Conservation (phyloP, 352 stramenopile species). For the Phytopythium helicoides region DNA sequence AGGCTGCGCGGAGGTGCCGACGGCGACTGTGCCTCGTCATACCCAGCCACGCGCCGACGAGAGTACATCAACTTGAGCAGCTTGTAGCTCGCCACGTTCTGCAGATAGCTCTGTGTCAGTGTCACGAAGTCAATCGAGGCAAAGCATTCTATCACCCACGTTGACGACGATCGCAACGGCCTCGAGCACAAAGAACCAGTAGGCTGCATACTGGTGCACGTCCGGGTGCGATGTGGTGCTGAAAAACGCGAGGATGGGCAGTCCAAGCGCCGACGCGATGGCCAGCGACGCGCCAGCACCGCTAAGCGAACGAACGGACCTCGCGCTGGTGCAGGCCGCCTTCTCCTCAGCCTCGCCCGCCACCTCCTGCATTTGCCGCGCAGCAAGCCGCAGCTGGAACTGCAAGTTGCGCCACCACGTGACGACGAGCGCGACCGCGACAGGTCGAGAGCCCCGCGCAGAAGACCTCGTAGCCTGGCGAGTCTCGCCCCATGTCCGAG, state of each 20-base stretch:
- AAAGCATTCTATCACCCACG: slow-evolving; percentile 19
- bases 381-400: slow-evolving; percentile 32
- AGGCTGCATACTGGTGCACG: slow-evolving; percentile 58
- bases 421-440: slow-evolving; percentile 28
- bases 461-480: slow-evolving; percentile 40
- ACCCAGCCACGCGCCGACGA: not conserved
- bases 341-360: not conserved
- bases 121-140: too few species aligned
- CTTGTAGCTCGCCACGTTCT: slow-evolving; percentile 38
- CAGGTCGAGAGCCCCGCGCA: slow-evolving; percentile 23
- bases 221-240: slow-evolving; percentile 51
- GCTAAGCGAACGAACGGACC: not conserved
- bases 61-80: slow-evolving; percentile 12
- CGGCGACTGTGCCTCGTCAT: not conserved
- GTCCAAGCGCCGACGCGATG: slow-evolving; percentile 28
- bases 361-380: slow-evolving; percentile 10
- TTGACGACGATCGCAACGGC: slow-evolving; percentile 55
- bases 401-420: slow-evolving; percentile 46
- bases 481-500: slow-evolving; percentile 45
- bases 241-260: slow-evolving; percentile 56
- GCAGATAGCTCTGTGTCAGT: not conserved
- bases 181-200: slow-evolving; percentile 74
- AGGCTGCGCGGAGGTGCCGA: not conserved
- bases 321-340: not conserved
- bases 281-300: slow-evolving; percentile 15